Evolutionary conservation across 2,329 filamentous ascomycete genomes (phyloP).

Genomic region (Fusarium sterilihyphosum): DNA sequence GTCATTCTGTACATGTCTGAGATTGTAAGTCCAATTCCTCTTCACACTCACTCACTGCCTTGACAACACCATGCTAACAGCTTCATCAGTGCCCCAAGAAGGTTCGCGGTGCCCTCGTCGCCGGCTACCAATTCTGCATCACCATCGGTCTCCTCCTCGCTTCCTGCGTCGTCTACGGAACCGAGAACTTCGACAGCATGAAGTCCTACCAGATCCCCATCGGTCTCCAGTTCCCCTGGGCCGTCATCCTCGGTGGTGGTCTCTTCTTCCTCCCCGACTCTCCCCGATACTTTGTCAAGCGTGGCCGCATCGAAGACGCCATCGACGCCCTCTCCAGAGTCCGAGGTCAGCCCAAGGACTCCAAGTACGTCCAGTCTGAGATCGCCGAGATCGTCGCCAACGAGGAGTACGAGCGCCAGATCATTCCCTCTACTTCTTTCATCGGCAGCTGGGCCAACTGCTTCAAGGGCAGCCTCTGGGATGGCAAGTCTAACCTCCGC

Average conservation of each 20-base stretch:
- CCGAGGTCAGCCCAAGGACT: slow-evolving; percentile 34
- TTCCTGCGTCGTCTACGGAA: slow-evolving; percentile 33
- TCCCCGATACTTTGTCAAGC: slow-evolving; percentile 35
- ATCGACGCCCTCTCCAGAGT: slow-evolving; percentile 25
- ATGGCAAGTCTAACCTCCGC: slow-evolving; percentile 52
- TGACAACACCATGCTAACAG: slow-evolving; percentile 1
- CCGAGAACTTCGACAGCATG: slow-evolving; percentile 17
- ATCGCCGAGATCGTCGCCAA: slow-evolving; percentile 74
- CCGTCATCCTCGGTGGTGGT: slow-evolving; percentile 32
- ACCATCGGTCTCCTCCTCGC: slow-evolving; percentile 36
- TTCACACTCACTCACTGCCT: not conserved
- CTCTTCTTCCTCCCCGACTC: slow-evolving; percentile 37
- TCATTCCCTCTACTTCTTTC: slow-evolving; percentile 9
- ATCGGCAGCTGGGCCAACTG: slow-evolving; percentile 33
- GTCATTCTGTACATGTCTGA: slow-evolving; percentile 41
- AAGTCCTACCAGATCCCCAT: slow-evolving; percentile 34
- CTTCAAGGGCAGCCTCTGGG: slow-evolving; percentile 46
- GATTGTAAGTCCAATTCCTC: slow-evolving; percentile 48
- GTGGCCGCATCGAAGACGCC: slow-evolving; percentile 29
- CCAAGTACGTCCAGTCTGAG: slow-evolving; percentile 36
- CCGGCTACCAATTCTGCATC: slow-evolving; percentile 39
- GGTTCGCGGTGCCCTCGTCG: slow-evolving; percentile 35
- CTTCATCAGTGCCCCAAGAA: slow-evolving; percentile 26
- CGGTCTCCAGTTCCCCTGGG: slow-evolving; percentile 35
- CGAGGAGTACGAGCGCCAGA: slow-evolving; percentile 77